phyloP scores from a whole-genome alignment of 805 yeast genomes.

The Maudiozyma barnettii region DNA sequence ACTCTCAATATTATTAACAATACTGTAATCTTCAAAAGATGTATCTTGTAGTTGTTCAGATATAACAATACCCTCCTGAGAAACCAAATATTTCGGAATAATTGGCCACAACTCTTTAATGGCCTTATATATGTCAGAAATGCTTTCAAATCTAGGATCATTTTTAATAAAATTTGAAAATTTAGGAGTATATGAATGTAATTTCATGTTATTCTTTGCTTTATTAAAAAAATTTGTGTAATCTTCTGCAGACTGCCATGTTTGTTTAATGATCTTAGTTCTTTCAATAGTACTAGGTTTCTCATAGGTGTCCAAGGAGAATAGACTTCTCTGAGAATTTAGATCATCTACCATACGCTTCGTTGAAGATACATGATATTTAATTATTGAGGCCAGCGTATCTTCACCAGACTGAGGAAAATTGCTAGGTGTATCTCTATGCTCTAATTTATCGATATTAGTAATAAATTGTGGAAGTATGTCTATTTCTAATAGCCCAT shows the following conservation, averaged over 20 bases:
- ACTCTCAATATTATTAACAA: not conserved
- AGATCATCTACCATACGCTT: conserved; percentile 53
- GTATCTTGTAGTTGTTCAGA: conserved; percentile 2
- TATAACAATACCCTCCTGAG: not conserved
- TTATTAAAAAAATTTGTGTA: conserved; percentile 28
- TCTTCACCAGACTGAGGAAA: conserved; percentile 32
- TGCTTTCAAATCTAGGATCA: conserved; percentile 14
- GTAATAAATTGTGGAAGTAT: conserved; percentile 47
- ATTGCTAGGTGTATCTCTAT: conserved; percentile 42
- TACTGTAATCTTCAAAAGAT: conserved; percentile 2
- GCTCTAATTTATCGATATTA: conserved; percentile 41
- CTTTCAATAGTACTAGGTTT: conserved; percentile 24
- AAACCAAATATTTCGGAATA: conserved; percentile 11
- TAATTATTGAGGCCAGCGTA: conserved; percentile 1
- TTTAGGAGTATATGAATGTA: conserved; percentile 6
- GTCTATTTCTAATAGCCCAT: conserved; percentile 65
- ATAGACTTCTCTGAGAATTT: conserved; percentile 37
- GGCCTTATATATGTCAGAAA: conserved; percentile 29
- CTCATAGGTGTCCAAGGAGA: conserved; percentile 29
- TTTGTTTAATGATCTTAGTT: not conserved
- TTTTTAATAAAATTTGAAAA: conserved; percentile 16
- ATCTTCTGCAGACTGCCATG: conserved; percentile 38
- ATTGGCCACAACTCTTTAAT: conserved; percentile 24
- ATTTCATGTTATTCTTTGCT: conserved; percentile 14
- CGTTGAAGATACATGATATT: conserved; percentile 37